Evolutionary conservation across 164 flowering plant species (phyloP).

Genomic region (Hamamelis virginiana): DNA sequence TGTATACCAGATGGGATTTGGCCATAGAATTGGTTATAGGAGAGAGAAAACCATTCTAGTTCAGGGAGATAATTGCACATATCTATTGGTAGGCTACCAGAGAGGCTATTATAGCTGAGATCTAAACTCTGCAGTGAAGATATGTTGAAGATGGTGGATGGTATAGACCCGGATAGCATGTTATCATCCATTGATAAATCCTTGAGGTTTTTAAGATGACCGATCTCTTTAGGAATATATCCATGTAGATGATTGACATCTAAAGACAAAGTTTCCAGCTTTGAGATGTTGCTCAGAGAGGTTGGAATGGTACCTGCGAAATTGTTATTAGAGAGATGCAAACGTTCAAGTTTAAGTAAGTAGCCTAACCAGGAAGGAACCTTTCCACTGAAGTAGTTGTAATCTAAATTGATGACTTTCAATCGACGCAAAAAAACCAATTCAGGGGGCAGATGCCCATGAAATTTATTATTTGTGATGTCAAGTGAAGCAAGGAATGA

Average conservation of each 20-base stretch:
- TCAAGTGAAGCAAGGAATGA: conserved; percentile 13
- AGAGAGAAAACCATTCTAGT: not conserved
- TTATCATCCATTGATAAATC: conserved; percentile 8
- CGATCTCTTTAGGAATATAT: conserved; percentile 15
- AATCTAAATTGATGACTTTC: not conserved
- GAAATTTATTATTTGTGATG: conserved; percentile 5
- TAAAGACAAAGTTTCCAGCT: conserved; percentile 7
- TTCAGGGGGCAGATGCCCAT: conserved; percentile 26
- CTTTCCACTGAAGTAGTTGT: conserved; percentile 22
- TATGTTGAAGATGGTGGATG: conserved; percentile 19
- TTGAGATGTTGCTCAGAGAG: not conserved
- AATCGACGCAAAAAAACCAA: conserved; percentile 18
- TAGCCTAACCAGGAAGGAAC: conserved; percentile 20
- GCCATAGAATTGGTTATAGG: not conserved
- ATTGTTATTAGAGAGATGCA: conserved; percentile 2
- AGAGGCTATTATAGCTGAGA: conserved; percentile 4
- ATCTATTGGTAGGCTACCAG: not conserved
- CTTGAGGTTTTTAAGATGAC: conserved; percentile 15
- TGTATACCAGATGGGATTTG: not conserved
- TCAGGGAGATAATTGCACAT: not conserved
- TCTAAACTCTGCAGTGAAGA: conserved; percentile 12
- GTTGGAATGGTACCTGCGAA: conserved; percentile 15
- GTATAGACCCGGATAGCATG: conserved; percentile 16
- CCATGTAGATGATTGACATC: conserved; percentile 10
- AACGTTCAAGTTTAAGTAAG: not conserved